Evolutionary conservation across 495 filamentous ascomycete species (phyloP).

Genomic region (Letharia lupina): DNA sequence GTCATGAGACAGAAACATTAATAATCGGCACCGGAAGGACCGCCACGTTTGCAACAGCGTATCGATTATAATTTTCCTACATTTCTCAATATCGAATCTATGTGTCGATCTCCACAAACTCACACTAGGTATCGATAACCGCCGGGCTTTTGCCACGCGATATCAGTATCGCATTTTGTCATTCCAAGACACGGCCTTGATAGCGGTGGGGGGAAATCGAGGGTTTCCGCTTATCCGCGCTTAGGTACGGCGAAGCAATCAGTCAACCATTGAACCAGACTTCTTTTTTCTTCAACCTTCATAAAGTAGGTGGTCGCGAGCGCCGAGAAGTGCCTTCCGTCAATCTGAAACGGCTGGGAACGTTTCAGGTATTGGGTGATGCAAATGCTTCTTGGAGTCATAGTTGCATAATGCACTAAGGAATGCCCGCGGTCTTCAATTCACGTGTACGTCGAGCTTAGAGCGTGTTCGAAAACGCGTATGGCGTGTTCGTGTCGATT

Average conservation of each 20-base stretch:
- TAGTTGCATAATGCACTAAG: slow-evolving; percentile 6
- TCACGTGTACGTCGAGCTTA: background rate
- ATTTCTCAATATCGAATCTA: background rate
- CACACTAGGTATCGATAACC: background rate
- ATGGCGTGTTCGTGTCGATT: background rate
- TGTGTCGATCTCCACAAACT: background rate
- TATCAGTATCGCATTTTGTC: background rate
- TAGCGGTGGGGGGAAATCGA: background rate
- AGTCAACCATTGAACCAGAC: background rate
- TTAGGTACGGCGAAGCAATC: background rate
- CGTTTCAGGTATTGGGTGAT: slow-evolving; percentile 8
- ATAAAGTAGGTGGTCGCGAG: too few species aligned
- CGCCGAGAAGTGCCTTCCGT: background rate
- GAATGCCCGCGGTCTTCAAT: background rate
- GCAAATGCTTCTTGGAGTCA: slow-evolving; percentile 13
- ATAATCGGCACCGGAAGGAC: too few species aligned
- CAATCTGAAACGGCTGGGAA: slow-evolving; percentile 9
- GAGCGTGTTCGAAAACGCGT: background rate
- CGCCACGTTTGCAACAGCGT: background rate
- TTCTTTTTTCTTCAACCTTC: too few species aligned
- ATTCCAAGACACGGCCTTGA: background rate
- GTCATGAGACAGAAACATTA: background rate
- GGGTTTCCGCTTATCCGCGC: background rate
- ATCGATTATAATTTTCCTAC: background rate
- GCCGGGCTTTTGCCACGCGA: slow-evolving; percentile 1